A percentile compares a stretch with the other conserved stretches of the same genome.
Evolutionary conservation across 805 yeast species (phyloP).

Genomic region (Cyberlindnera xylosilytica): DNA sequence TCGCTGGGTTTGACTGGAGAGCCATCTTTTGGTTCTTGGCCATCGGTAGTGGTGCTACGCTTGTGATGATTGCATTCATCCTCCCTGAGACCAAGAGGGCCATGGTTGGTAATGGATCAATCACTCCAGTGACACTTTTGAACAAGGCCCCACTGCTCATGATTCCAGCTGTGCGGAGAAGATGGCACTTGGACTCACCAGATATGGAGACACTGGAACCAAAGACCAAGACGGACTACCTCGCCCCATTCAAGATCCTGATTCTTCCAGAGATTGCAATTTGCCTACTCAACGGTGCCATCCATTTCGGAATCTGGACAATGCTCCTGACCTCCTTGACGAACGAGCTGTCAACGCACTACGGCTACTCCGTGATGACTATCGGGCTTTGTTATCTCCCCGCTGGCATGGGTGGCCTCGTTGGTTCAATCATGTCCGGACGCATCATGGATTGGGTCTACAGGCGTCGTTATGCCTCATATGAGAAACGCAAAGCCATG

Average conservation of each 20-base stretch:
- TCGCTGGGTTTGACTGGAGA: slow-evolving; percentile 61
- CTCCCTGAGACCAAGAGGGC: slow-evolving; percentile 77
- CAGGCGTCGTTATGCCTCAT: slow-evolving; percentile 30
- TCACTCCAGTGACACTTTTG: slow-evolving; percentile 42
- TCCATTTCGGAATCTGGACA: slow-evolving; percentile 70
- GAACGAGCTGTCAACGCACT: slow-evolving; percentile 46
- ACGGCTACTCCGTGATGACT: slow-evolving; percentile 48
- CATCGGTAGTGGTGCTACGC: slow-evolving; percentile 53
- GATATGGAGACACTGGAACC: slow-evolving; percentile 30
- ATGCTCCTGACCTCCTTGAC: slow-evolving; percentile 65
- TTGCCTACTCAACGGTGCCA: slow-evolving; percentile 52
- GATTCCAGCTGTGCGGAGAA: slow-evolving; percentile 7
- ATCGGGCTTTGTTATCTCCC: slow-evolving; percentile 75
- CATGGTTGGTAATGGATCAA: slow-evolving; percentile 73
- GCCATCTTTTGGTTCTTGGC: slow-evolving; percentile 76
- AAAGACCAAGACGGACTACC: slow-evolving; percentile 24
- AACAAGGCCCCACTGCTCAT: slow-evolving; percentile 45
- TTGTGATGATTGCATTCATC: slow-evolving; percentile 32
- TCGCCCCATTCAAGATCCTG: slow-evolving; percentile 43
- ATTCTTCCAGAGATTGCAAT: slow-evolving; percentile 42
- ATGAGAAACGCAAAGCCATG: slow-evolving; percentile 17
- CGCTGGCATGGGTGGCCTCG: slow-evolving; percentile 63
- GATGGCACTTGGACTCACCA: slow-evolving; percentile 30
- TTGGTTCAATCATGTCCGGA: slow-evolving; percentile 62
- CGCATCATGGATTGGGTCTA: slow-evolving; percentile 43